These are phyloP conservation scores for Daucus carota DNA, from an alignment of 129 eudicot genomes.

Conservation along the genomic window DH1_v3.0 NC_030387.2:3550501-3551000, in stretches of 20 bases:
- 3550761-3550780: neutral
- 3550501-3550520: slow-evolving; percentile 84
- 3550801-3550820: slow-evolving; percentile 40
- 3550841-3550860: slow-evolving; percentile 73
- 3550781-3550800: neutral
- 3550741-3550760: neutral
- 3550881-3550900: slow-evolving; percentile 82
- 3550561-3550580: neutral
- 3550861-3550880: slow-evolving; percentile 72
- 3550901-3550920: slow-evolving; percentile 45
- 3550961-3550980: neutral
- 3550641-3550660: slow-evolving; percentile 61
- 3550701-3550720: slow-evolving; percentile 89
- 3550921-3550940: neutral
- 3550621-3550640: slow-evolving; percentile 58
- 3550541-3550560: slow-evolving; percentile 38
- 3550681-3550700: slow-evolving; percentile 81
- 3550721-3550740: slow-evolving; percentile 39
- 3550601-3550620: neutral
- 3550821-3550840: slow-evolving; percentile 34
- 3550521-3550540: slow-evolving; percentile 92
- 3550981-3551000: neutral
- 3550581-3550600: neutral
- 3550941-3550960: neutral
- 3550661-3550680: slow-evolving; percentile 91